Evolutionary conservation across 1,284 basidiomycete species (phyloP).

Genomic region (Chalciporus sp.): DNA sequence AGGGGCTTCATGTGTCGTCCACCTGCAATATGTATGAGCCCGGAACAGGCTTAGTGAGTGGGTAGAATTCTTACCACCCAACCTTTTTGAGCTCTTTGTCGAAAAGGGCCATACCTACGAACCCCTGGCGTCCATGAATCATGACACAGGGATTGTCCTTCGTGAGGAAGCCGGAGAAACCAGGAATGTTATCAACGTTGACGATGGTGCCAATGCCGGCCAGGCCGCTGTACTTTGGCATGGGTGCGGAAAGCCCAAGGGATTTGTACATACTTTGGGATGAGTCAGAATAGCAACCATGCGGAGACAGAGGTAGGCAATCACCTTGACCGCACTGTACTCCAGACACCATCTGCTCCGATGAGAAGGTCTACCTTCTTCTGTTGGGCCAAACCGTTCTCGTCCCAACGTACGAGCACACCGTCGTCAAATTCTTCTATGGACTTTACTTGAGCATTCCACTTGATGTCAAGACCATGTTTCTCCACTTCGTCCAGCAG

Average conservation of each 20-base stretch:
- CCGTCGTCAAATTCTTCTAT: conserved; percentile 28
- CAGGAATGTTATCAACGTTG: conserved; percentile 20
- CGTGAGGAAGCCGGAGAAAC: conserved; percentile 23
- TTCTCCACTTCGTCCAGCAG: conserved; percentile 32
- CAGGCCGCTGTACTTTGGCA: conserved; percentile 35
- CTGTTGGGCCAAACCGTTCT: conserved; percentile 23
- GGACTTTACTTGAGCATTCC: conserved; percentile 29
- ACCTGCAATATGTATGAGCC: conserved; percentile 19
- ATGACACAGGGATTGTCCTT: conserved; percentile 28
- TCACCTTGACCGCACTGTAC: conserved; percentile 30
- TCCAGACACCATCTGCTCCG: conserved; percentile 39
- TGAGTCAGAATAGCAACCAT: conserved; percentile 6
- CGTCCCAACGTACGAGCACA: conserved; percentile 28
- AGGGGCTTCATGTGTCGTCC: conserved; percentile 32
- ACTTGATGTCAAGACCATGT: conserved; percentile 21
- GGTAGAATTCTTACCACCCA: conserved; percentile 23
- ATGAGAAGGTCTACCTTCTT: conserved; percentile 33
- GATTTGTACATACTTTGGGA: conserved; percentile 26
- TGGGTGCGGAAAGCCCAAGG: conserved; percentile 20
- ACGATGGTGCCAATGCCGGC: conserved; percentile 29
- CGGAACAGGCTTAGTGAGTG: background rate
- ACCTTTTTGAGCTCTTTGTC: conserved; percentile 28
- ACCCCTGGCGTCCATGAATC: conserved; percentile 33
- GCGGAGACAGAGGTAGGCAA: background rate
- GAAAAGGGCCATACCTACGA: conserved; percentile 32